These are phyloP conservation scores for Zancudomyces culisetae DNA, from an alignment of 371 early-diverging fungal genomes.

Conservation along the genomic window DNA sequence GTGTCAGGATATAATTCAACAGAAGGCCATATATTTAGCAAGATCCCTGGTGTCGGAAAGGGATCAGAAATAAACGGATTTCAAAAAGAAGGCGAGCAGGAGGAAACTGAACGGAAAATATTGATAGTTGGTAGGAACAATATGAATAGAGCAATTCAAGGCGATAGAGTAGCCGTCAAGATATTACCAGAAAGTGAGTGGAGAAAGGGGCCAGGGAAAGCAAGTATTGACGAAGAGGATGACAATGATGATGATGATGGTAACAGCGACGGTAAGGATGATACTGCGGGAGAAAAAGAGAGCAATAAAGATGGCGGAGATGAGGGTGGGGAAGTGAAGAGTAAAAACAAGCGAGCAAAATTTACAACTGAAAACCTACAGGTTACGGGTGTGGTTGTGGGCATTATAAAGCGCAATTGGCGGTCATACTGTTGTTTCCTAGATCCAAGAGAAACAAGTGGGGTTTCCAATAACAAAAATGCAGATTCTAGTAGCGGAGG, in stretches of 20 bases:
- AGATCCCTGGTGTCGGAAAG: too few species aligned
- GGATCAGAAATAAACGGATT: too few species aligned
- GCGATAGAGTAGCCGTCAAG: slow-evolving; percentile 74
- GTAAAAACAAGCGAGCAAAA: slow-evolving; percentile 12
- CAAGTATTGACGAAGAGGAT: slow-evolving; percentile 49
- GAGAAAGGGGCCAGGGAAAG: slow-evolving; percentile 47
- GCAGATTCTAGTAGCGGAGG: slow-evolving; percentile 23
- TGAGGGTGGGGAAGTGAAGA: slow-evolving; percentile 16
- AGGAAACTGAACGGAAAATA: slow-evolving; percentile 39
- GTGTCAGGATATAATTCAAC: slow-evolving; percentile 70
- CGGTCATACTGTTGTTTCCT: slow-evolving; percentile 85
- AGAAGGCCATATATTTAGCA: slow-evolving; percentile 65
- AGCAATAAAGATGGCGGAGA: slow-evolving; percentile 13
- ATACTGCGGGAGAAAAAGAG: slow-evolving; percentile 8
- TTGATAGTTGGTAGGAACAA: slow-evolving; percentile 60
- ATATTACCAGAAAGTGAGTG: slow-evolving; percentile 67
- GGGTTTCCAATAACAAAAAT: too few species aligned
- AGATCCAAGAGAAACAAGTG: slow-evolving; percentile 48
- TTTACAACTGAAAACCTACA: slow-evolving; percentile 19
- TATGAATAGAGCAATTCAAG: slow-evolving; percentile 82
- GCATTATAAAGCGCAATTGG: slow-evolving; percentile 87
- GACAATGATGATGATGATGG: slow-evolving; percentile 30
- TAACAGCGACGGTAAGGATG: slow-evolving; percentile 16
- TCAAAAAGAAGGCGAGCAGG: slow-evolving; percentile 33
- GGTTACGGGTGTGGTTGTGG: slow-evolving; percentile 77